These are phyloP conservation scores for Apophysomyces variabilis DNA, from an alignment of 371 early-diverging fungal genomes.

Conservation along the genomic window DNA sequence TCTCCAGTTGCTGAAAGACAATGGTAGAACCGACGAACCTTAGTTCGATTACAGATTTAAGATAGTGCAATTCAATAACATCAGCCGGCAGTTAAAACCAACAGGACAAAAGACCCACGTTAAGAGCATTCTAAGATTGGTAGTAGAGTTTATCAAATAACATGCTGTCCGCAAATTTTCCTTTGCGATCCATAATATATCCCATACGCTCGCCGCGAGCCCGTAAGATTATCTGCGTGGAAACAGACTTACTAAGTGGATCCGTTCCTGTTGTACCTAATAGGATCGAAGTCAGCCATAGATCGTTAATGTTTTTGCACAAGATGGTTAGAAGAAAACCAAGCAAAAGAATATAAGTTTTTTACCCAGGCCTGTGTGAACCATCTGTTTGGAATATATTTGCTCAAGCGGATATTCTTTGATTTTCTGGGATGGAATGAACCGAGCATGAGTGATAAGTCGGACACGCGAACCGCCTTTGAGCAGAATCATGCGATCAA, in stretches of 20 bases:
- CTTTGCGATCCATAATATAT: conserved; percentile 55
- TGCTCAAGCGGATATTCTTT: conserved; percentile 46
- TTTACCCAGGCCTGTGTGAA: conserved; percentile 49
- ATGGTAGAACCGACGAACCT: too few species aligned
- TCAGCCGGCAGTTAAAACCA: too few species aligned
- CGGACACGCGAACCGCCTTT: conserved; percentile 37
- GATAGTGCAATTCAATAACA: not conserved
- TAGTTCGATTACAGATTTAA: not conserved
- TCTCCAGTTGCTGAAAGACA: too few species aligned
- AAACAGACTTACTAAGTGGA: conserved; percentile 38
- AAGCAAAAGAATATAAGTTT: not conserved
- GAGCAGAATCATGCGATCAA: conserved; percentile 43
- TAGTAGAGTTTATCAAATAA: conserved; percentile 54
- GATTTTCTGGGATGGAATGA: conserved; percentile 37
- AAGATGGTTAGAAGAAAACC: too few species aligned
- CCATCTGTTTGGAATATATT: conserved; percentile 47
- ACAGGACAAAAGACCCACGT: too few species aligned
- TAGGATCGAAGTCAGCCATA: too few species aligned
- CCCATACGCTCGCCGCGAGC: conserved; percentile 48
- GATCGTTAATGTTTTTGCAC: too few species aligned
- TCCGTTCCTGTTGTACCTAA: conserved; percentile 37
- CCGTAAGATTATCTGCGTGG: conserved; percentile 47
- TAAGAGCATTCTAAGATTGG: conserved; percentile 10
- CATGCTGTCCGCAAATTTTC: conserved; percentile 48
- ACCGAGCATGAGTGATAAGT: conserved; percentile 47